Base-by-base conservation (phyloP, 108 stramenopile species). In the Seminavis robusta region DNA sequence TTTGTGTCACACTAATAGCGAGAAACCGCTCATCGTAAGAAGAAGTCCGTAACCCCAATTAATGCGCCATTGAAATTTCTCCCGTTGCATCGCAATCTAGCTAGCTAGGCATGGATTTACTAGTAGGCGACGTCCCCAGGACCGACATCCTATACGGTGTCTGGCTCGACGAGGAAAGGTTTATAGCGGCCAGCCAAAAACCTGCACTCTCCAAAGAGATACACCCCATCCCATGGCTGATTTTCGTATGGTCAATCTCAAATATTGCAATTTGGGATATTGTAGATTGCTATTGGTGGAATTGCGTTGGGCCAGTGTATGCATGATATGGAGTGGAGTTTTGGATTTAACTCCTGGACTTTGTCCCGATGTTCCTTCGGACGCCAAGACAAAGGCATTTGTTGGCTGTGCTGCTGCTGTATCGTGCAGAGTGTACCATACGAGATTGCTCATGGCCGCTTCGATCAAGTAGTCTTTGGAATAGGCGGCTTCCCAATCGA, bases 401-500 rank as follows among this genome's bases (percentile, higher is more conserved):
- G 26, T 63, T 39, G 9, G 23, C 27, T 21, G 15, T 20, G 21
- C 30, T 37, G 21, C 62, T 43, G 31, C 41, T 36, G 47, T 79
- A 20, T 16, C 30, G 27, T 70, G 39, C 34, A 38, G 7, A 16
- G 44, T 23, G 5, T 31, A 56, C 4, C 9, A 3, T 31, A 5
- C 13, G 15, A 21, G 16, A 24, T 0, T 13, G 40, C 27, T 4
- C n/a, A 21, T 53, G 54, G 46, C 26, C 31, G 38, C 76, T 36
- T 77, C 79, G 6, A 89, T 59, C 20, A 60, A 46, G 69, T 91
- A 91, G 37, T 85, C 65, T 9, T 70, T 56, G 2, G 83, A 70
- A 49, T 68, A 82, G 20, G 90, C 90, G 3, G 86, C 64, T 59
- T 90, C 89, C 85, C 84, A 88, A 64, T 92, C 86, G 64, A 92